Evolutionary conservation across 305 asterid species (phyloP), one percentile per base, ranked within the genome.

Genomic region (Solanum hybrid): DNA sequence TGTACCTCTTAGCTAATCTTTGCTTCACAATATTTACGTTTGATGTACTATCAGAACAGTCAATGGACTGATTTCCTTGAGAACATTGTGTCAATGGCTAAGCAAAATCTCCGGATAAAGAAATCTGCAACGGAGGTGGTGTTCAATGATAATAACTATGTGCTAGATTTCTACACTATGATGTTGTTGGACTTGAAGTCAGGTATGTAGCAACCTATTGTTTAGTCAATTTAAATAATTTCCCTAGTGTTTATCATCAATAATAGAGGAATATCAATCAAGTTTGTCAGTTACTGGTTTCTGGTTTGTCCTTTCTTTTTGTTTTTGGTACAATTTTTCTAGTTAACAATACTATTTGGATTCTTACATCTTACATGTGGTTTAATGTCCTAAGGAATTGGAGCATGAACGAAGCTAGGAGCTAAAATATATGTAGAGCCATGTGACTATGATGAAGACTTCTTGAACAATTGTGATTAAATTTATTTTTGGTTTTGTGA

Each of bases 361-460:
- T 1, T 78, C 32, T 51, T 24, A 38, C n/a, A 32, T 85, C 77
- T 71, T 31, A 87, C 60, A 38, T 71, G 36, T 86, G 14, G 24
- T 89, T 90, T 87, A 75, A 87, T 88, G 9, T 90, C 45, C 19
- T 14, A 87, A 96, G 99, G 98, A 97, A 93, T 91, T 96, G 87
- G 98, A 96, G 93, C 99, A 95, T 91, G 99, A 98, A 17, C 92
- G 90, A 92, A 94, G 88, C 95, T 98, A 89, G 98, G 98, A 87
- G 99, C 99, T 87, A 94, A 93, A 91, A 77, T 94, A 22, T 97
- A 96, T 90, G 99, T 97, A 10, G 98, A 96, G 89, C 77, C 96
- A 42, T 97, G 98, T 84, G 99, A 98, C 91, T 95, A 94, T 92
- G 98, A 64, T 64, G 99, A 91, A 95, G 95, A 97, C 72, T 64